phyloP scores from a whole-genome alignment of 2,329 filamentous ascomycete species.

The Botrytis galanthina region DNA sequence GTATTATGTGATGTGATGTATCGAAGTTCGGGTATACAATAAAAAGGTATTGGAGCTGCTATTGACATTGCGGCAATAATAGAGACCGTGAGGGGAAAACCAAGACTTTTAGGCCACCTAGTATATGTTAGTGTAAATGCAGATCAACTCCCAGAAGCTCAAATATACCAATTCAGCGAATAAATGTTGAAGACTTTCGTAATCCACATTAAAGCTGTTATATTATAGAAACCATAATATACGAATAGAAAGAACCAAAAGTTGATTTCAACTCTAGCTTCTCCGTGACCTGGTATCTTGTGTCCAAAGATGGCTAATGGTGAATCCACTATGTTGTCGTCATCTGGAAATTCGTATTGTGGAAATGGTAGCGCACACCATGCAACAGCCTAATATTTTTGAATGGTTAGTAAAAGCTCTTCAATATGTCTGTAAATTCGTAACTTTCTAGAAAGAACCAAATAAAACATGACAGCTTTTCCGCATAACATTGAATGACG shows the following conservation, averaged over 20 bases:
- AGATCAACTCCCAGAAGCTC: background rate
- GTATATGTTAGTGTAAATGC: background rate
- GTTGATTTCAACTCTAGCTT: slow-evolving; percentile 61
- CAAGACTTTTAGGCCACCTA: slow-evolving; percentile 61
- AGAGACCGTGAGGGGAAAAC: slow-evolving; percentile 62
- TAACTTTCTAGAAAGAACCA: too few relatives aligned
- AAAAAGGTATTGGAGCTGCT: slow-evolving; percentile 58
- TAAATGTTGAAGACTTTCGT: slow-evolving; percentile 72
- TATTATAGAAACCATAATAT: slow-evolving; percentile 68
- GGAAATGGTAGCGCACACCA: slow-evolving; percentile 68
- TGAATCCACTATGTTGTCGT: slow-evolving; percentile 40
- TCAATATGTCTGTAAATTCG: background rate
- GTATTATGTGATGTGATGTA: slow-evolving; percentile 62
- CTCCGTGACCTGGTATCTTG: slow-evolving; percentile 59
- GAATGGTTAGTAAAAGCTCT: background rate
- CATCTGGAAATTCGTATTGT: slow-evolving; percentile 54
- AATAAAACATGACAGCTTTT: background rate
- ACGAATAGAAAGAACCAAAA: slow-evolving; percentile 72
- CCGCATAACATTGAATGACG: background rate
- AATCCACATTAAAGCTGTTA: slow-evolving; percentile 67
- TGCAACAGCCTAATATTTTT: slow-evolving; percentile 49
- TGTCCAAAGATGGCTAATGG: slow-evolving; percentile 33
- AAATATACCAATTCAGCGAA: slow-evolving; percentile 59
- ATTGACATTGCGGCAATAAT: slow-evolving; percentile 61
- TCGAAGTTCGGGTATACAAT: slow-evolving; percentile 51